These are phyloP conservation scores for Fonsecaea monophora DNA, from an alignment of 2,329 filamentous ascomycete genomes.

Conservation along the genomic window DNA sequence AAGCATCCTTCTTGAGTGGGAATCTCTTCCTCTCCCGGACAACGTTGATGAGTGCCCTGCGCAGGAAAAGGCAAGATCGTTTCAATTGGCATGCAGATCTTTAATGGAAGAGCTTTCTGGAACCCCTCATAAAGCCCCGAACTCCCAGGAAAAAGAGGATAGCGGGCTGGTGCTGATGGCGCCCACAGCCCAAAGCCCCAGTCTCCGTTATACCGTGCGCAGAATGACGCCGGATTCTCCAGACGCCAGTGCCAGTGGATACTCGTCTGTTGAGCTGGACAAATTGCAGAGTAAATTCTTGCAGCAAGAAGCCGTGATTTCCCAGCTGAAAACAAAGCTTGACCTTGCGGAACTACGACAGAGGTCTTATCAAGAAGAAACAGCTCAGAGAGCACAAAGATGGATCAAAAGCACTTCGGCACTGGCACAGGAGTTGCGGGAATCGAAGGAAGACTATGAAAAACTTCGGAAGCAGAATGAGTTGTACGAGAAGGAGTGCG, in stretches of 20 bases:
- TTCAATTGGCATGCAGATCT: constrained; percentile 24
- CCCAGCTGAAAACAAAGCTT: constrained; percentile 21
- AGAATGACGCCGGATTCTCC: constrained; percentile 3
- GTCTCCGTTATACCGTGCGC: constrained; percentile 23
- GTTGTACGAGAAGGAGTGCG: constrained; percentile 9
- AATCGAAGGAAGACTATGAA: constrained; percentile 18
- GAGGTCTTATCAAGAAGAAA: constrained; percentile 19
- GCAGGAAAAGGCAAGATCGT: constrained; percentile 21
- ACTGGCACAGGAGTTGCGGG: constrained; percentile 19
- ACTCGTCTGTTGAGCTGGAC: constrained; percentile 5
- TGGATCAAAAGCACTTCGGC: constrained; percentile 16
- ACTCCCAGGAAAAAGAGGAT: constrained; percentile 8
- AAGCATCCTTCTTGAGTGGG: constrained; percentile 34
- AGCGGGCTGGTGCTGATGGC: constrained; percentile 23
- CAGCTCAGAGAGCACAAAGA: constrained; percentile 16
- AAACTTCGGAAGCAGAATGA: constrained; percentile 16
- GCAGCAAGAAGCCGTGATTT: constrained; percentile 20
- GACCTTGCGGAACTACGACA: constrained; percentile 22
- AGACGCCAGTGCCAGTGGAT: not conserved
- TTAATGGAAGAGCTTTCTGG: constrained; percentile 21
- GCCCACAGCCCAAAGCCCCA: not conserved
- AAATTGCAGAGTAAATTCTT: constrained; percentile 19
- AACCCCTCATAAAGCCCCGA: not conserved
- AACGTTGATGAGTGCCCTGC: constrained; percentile 2
- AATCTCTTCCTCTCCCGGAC: constrained; percentile 25